These are phyloP conservation scores for Blastobotrys malaysiensis DNA, from an alignment of 1,139 yeast genomes.

Conservation along the genomic window DNA sequence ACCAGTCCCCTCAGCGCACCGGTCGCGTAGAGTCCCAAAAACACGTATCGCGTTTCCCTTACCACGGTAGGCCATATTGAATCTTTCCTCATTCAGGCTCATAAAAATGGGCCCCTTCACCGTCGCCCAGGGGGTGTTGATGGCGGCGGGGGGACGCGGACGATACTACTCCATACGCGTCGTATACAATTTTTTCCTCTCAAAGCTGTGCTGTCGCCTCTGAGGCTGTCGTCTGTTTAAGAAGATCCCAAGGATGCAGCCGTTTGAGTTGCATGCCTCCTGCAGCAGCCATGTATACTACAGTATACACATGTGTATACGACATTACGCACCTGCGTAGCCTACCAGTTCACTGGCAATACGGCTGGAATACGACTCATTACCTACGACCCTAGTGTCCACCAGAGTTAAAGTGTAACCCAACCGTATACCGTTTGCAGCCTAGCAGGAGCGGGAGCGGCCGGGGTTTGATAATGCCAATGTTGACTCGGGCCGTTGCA, in stretches of 20 bases:
- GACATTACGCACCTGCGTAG: too few species aligned
- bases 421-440: too few species aligned
- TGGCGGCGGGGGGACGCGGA: background rate
- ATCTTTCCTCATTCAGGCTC: background rate
- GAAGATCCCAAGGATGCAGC: background rate
- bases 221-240: background rate
- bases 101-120: too few species aligned
- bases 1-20: background rate
- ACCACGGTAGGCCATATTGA: background rate
- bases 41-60: background rate
- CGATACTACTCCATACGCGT: background rate
- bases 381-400: too few species aligned
- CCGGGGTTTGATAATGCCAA: too few species aligned
- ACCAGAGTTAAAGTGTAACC: too few species aligned
- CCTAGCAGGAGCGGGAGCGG: too few species aligned
- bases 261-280: background rate
- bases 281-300: background rate
- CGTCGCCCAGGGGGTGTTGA: background rate
- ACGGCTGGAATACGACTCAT: background rate
- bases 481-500: too few species aligned
- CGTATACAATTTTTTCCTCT: background rate
- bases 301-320: too few species aligned
- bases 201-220: background rate
- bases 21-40: background rate
- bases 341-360: too few species aligned